Conservation (phyloP, 768 basidiomycete species). For the Tylopilus plumbeoviolaceoides region DNA sequence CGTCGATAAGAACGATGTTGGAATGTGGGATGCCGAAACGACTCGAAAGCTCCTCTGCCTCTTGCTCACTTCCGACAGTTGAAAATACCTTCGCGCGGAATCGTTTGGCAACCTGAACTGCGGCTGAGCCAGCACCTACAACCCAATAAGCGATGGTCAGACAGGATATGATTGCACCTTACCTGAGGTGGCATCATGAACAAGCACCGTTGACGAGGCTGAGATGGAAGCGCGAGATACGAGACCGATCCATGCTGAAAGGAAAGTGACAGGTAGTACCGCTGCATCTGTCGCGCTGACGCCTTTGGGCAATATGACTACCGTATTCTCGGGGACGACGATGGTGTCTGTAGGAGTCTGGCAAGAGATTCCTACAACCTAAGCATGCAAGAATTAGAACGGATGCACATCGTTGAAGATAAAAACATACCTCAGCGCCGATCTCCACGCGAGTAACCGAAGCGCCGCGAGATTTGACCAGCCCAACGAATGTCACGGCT, state of each 20-base stretch:
- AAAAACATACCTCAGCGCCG: constrained; percentile 5
- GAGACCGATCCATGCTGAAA: constrained; percentile 28
- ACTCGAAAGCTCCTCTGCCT: constrained; percentile 15
- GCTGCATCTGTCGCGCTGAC: constrained; percentile 17
- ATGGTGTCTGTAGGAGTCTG: constrained; percentile 16
- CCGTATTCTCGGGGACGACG: constrained; percentile 10
- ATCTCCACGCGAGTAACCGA: constrained; percentile 6
- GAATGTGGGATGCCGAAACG: constrained; percentile 7
- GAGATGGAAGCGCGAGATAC: constrained; percentile 16
- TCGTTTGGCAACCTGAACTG: constrained; percentile 25
- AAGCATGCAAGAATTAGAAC: background rate
- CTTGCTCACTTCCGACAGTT: constrained; percentile 17
- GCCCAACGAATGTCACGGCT: constrained; percentile 16
- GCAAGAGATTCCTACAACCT: constrained; percentile 20
- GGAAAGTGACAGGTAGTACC: constrained; percentile 19
- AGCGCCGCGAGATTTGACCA: constrained; percentile 15
- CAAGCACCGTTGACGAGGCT: constrained; percentile 20
- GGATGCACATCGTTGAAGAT: background rate
- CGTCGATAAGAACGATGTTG: constrained; percentile 9
- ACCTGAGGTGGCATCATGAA: constrained; percentile 28
- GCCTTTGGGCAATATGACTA: constrained; percentile 14
- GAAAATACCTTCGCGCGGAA: constrained; percentile 17
- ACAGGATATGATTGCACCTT: background rate
- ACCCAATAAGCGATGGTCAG: background rate
- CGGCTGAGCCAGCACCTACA: constrained; percentile 22